Evolutionary conservation across 306 rosid genomes (phyloP), one percentile per base, ranked within the genome.

Genomic region (Prosopis cineraria): DNA sequence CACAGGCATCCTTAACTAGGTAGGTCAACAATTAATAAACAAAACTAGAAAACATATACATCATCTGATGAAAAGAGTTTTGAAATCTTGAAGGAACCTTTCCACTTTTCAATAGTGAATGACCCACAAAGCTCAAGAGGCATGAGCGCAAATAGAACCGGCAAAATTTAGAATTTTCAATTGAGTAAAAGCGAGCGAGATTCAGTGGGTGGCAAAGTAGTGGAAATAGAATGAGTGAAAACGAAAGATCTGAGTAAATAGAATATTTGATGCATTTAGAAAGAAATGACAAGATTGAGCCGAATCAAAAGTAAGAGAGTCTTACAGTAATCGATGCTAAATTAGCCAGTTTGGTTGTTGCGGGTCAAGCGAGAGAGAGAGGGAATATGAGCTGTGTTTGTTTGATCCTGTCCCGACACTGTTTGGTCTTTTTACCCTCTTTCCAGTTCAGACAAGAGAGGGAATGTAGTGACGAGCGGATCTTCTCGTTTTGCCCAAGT

Each of bases 381-480:
- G 65, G 56, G 76, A 22, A 31, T 14, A 25, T 72, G 83, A 80
- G 72, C 10, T 71, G 19, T 24, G 84, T 79, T 52, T 45, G 80
- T 55, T 75, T 72, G 85, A 73, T 45, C 36, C 10, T 19, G 50
- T 34, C 12, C 52, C 37, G 80, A 78, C 65, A 55, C 68, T 69
- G 82, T 75, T 59, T 69, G 90, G 83, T 69, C 53, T 67, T 82
- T 82, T 47, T 56, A 86, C 67, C 16, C 78, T 68, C 81, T 76
- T 76, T 82, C 80, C 66, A 40, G 72, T 82, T 80, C 67, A 69
- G 87, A 91, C 89, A 86, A 83, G 78, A 82, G 70, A 76, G 75
- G 81, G 85, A 77, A 79, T 72, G 75, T 47, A 77, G 77, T 43
- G 72, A 71, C 67, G 20, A 59, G 41, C 82, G 84, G 90, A 84